Conservation (phyloP, 331 rosid species). For the Malus hybrid region DNA sequence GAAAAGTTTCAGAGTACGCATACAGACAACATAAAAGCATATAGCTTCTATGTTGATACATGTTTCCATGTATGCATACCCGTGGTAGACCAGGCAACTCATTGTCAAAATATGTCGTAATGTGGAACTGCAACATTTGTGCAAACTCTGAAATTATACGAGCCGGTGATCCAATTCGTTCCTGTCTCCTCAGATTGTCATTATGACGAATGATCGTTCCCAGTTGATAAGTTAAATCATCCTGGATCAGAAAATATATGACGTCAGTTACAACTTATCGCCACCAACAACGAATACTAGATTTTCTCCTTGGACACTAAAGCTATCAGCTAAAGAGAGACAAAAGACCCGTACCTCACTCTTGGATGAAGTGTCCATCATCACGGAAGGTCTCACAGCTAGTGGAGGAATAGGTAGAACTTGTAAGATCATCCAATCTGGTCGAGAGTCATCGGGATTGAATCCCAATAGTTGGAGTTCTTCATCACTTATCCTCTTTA, state of each 20-base stretch:
- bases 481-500: slow-evolving; percentile 85
- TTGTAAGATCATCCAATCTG: slow-evolving; percentile 97
- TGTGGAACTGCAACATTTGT: slow-evolving; percentile 89
- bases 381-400: slow-evolving; percentile 94
- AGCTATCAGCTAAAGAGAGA: neutral
- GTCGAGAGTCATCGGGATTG: slow-evolving; percentile 84
- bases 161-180: slow-evolving; percentile 91
- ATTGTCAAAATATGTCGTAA: slow-evolving; percentile 89
- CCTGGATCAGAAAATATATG: slow-evolving; percentile 37
- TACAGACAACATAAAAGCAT: neutral
- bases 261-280: slow-evolving; percentile 7
- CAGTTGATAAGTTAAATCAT: slow-evolving; percentile 93
- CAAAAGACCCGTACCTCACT: slow-evolving; percentile 66
- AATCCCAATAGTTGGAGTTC: slow-evolving; percentile 79
- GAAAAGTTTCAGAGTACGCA: neutral
- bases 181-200: slow-evolving; percentile 80
- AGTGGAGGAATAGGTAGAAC: slow-evolving; percentile 99
- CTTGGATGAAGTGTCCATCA: slow-evolving; percentile 96
- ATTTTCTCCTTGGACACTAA: too few species aligned
- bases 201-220: slow-evolving; percentile 93
- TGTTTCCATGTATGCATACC: slow-evolving; percentile 37
- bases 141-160: slow-evolving; percentile 92
- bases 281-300: neutral
- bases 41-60: neutral
- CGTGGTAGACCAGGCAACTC: slow-evolving; percentile 93